phyloP scores from a whole-genome alignment of 2,329 filamentous ascomycete genomes.

The Aspergillus carbonarius region DNA sequence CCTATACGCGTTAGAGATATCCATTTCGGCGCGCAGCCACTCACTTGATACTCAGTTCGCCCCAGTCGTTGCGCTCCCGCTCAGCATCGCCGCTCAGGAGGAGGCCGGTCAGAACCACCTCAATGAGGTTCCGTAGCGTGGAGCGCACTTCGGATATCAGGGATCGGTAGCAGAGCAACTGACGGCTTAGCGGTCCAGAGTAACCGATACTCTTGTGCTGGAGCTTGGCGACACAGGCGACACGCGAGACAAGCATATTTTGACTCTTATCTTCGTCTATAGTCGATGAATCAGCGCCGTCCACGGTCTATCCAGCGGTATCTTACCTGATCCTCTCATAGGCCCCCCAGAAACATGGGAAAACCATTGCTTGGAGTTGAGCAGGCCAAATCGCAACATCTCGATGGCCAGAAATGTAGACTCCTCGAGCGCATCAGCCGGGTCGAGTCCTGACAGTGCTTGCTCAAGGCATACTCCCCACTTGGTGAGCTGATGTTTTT shows the following conservation, averaged over 20 bases:
- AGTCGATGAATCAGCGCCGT: slow-evolving; percentile 29
- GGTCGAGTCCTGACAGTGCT: slow-evolving; percentile 63
- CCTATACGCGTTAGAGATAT: slow-evolving; percentile 22
- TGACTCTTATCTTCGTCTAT: slow-evolving; percentile 72
- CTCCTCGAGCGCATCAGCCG: slow-evolving; percentile 65
- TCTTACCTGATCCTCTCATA: slow-evolving; percentile 54
- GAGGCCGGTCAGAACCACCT: slow-evolving; percentile 76
- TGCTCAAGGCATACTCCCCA: slow-evolving; percentile 80
- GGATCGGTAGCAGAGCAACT: slow-evolving; percentile 81
- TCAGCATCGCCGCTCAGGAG: slow-evolving; percentile 78
- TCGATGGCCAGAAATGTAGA: slow-evolving; percentile 81
- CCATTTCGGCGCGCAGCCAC: slow-evolving; percentile 20
- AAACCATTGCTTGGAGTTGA: slow-evolving; percentile 70
- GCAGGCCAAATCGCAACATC: slow-evolving; percentile 72
- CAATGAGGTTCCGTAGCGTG: slow-evolving; percentile 76
- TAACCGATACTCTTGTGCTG: slow-evolving; percentile 85
- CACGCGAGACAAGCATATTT: slow-evolving; percentile 79
- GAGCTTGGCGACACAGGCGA: slow-evolving; percentile 78
- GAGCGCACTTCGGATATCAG: slow-evolving; percentile 77
- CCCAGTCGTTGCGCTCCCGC: slow-evolving; percentile 65
- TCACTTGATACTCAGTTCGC: slow-evolving; percentile 71
- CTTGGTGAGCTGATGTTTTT: slow-evolving; percentile 72
- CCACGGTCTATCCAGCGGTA: background rate
- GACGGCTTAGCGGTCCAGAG: slow-evolving; percentile 88
- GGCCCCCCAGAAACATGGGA: slow-evolving; percentile 58